Evolutionary conservation across 1,139 yeast genomes (phyloP).

Genomic region (Scheffersomyces lignicola): DNA sequence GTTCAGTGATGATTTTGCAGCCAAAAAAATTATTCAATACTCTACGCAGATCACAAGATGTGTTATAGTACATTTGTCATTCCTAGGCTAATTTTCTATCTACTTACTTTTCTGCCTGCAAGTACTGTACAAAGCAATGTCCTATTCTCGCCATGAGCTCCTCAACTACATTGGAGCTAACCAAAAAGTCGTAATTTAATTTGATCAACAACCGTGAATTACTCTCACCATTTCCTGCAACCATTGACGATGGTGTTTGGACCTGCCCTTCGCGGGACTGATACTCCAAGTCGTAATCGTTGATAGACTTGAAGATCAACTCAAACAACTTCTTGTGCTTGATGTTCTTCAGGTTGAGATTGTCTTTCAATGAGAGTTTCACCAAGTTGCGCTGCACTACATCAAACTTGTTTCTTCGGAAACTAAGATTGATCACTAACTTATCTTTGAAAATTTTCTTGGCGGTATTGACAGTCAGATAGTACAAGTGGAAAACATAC

Average conservation of each 20-base stretch:
- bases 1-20: too few relatives aligned
- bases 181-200: constrained; percentile 43
- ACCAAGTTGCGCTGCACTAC: constrained; percentile 18
- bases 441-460: constrained; percentile 41
- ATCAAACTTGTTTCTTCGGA: constrained; percentile 36
- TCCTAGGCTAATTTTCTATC: too few relatives aligned
- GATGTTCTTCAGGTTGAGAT: constrained; percentile 37
- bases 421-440: constrained; percentile 30
- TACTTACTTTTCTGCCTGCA: constrained; percentile 9
- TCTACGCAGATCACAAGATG: too few relatives aligned
- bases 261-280: constrained; percentile 9
- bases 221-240: constrained; percentile 5
- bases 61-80: too few relatives aligned
- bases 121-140: constrained; percentile 20
- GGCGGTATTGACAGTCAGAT: constrained; percentile 22
- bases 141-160: constrained; percentile 24
- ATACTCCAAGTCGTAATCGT: constrained; percentile 23
- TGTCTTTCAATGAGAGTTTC: constrained; percentile 37
- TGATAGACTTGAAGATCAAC: constrained; percentile 34
- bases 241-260: constrained; percentile 12
- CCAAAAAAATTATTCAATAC: too few relatives aligned
- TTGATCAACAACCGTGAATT: constrained; percentile 22
- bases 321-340: constrained; percentile 45
- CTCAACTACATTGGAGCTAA: constrained; percentile 20
- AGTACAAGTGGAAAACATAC: constrained; percentile 33